phyloP scores from a whole-genome alignment of 306 rosid species.

The Sesbania bispinosa region DNA sequence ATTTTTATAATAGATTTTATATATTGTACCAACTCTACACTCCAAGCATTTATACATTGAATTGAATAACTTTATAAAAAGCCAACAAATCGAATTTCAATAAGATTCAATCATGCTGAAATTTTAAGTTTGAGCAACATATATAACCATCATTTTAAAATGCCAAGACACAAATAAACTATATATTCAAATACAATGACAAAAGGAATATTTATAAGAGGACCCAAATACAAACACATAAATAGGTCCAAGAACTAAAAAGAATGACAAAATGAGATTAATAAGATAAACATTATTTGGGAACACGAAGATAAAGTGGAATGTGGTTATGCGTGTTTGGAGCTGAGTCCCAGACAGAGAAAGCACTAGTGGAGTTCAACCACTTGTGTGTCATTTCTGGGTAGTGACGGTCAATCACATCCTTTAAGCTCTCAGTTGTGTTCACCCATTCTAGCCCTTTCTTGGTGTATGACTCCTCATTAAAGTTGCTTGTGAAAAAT shows the following conservation, averaged over 20 bases:
- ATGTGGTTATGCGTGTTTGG: slow-evolving; percentile 29
- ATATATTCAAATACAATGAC: background rate
- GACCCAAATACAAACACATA: background rate
- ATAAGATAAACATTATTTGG: too few species aligned
- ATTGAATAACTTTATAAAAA: too few species aligned
- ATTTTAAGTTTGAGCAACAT: too few species aligned
- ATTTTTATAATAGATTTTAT: too few species aligned
- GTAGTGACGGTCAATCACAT: slow-evolving; percentile 50
- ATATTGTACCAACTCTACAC: too few species aligned
- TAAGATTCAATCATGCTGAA: too few species aligned
- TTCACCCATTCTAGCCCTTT: slow-evolving; percentile 60
- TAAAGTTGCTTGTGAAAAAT: slow-evolving; percentile 52
- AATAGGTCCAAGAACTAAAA: background rate
- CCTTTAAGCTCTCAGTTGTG: slow-evolving; percentile 49
- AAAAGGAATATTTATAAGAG: background rate
- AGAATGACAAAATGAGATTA: background rate
- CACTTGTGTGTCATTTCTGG: slow-evolving; percentile 50
- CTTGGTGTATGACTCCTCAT: slow-evolving; percentile 49
- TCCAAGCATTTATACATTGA: too few species aligned
- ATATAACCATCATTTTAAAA: too few species aligned
- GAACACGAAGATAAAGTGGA: slow-evolving; percentile 49
- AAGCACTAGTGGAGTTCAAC: slow-evolving; percentile 56
- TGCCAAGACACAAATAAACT: background rate
- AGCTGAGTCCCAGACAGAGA: slow-evolving; percentile 56
- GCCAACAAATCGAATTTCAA: too few species aligned